A percentile compares a stretch with the other conserved stretches of the same genome.
These are phyloP conservation scores for Penicillium sp. DNA, from an alignment of 2,329 filamentous ascomycete species.

Conservation along the genomic window DNA sequence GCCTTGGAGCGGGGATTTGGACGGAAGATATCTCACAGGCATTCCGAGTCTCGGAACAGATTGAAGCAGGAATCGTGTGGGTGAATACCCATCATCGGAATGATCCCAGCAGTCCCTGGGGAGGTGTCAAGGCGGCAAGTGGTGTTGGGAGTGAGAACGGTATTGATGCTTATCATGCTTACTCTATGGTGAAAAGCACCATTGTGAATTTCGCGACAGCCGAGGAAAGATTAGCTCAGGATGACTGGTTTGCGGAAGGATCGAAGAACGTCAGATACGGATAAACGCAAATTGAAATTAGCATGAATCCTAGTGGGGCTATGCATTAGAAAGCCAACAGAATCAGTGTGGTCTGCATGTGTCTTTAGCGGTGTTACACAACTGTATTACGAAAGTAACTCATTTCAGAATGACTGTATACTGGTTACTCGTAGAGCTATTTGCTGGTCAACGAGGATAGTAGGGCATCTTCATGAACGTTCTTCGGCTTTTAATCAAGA, in stretches of 20 bases:
- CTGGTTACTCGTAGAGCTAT: too few relatives aligned
- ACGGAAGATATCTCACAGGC: conserved; percentile 52
- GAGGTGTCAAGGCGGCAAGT: conserved; percentile 58
- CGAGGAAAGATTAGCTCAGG: conserved; percentile 28
- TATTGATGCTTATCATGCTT: conserved; percentile 60
- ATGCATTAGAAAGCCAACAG: neutral
- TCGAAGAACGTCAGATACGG: conserved; percentile 62
- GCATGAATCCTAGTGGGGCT: neutral
- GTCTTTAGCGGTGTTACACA: too few relatives aligned
- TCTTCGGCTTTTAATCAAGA: too few relatives aligned
- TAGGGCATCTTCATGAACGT: too few relatives aligned
- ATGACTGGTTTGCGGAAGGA: conserved; percentile 66
- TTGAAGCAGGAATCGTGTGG: conserved; percentile 53
- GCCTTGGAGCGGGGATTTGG: conserved; percentile 54
- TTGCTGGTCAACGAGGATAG: too few relatives aligned
- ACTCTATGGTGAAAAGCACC: conserved; percentile 49
- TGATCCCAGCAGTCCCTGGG: conserved; percentile 73
- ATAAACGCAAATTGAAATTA: conserved; percentile 25
- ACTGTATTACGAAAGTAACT: too few relatives aligned
- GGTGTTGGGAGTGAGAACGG: conserved; percentile 75
- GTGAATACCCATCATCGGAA: conserved; percentile 66
- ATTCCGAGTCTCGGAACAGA: conserved; percentile 47
- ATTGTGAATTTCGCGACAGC: conserved; percentile 60
- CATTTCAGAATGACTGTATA: too few relatives aligned
- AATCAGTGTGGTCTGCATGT: too few relatives aligned